phyloP scores from a whole-genome alignment of 78 protist species.

The Dictyostelium citrinum region DNA sequence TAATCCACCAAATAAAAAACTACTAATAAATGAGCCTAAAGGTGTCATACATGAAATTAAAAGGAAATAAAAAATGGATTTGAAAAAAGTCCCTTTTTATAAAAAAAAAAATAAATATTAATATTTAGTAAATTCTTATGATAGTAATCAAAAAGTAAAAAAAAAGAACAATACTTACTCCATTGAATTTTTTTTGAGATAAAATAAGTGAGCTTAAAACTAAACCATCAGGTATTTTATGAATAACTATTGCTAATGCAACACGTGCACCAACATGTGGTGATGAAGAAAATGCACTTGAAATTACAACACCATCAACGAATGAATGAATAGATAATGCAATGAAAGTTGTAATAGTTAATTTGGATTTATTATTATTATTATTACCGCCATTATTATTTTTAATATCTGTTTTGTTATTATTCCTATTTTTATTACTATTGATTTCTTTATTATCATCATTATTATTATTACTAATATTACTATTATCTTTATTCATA shows the following conservation, averaged over 20 bases:
- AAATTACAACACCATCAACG: constrained; percentile 71
- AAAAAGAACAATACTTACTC: background rate
- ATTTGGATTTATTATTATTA: constrained; percentile 9
- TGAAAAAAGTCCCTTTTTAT: background rate
- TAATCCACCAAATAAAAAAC: constrained; percentile 36
- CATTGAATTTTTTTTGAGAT: constrained; percentile 31
- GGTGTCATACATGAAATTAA: constrained; percentile 63
- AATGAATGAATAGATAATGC: constrained; percentile 68
- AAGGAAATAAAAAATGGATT: constrained; percentile 62
- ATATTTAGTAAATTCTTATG: no score
- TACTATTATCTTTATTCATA: background rate
- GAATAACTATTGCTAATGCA: constrained; percentile 62
- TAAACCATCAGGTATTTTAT: constrained; percentile 70
- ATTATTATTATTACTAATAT: background rate
- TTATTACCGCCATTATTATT: background rate
- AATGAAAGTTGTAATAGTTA: constrained; percentile 54
- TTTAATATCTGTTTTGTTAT: background rate
- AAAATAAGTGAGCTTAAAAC: constrained; percentile 51
- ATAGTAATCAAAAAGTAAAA: background rate
- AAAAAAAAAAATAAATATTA: background rate
- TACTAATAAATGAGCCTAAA: constrained; percentile 19
- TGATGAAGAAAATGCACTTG: constrained; percentile 61
- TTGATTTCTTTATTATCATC: background rate
- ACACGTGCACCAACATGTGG: constrained; percentile 59
- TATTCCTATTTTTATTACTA: background rate